phyloP scores from a whole-genome alignment of 768 basidiomycete species.

The Boletus tylopilopsis region DNA sequence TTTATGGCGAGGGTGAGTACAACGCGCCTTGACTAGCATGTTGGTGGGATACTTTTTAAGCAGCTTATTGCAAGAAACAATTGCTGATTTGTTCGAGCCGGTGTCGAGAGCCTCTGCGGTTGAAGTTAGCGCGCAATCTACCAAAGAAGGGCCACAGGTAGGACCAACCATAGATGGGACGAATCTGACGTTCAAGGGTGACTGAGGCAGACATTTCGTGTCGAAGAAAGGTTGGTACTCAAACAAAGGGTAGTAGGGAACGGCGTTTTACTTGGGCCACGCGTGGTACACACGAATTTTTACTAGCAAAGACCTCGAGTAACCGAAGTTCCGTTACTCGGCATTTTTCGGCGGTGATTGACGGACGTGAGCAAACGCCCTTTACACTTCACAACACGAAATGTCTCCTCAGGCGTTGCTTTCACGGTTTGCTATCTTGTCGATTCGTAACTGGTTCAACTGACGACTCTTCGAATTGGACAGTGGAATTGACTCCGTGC shows the following conservation, averaged over 20 bases:
- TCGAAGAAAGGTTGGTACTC: not conserved
- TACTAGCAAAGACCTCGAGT: constrained; percentile 16
- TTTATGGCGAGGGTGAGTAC: not conserved
- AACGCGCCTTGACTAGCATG: constrained; percentile 60
- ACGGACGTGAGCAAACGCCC: not conserved
- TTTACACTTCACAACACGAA: not conserved
- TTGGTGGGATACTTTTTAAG: constrained; percentile 82
- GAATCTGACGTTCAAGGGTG: constrained; percentile 77
- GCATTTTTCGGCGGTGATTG: constrained; percentile 24
- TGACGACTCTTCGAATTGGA: constrained; percentile 1
- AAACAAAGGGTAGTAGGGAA: constrained; percentile 4
- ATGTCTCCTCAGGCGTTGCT: constrained; percentile 43
- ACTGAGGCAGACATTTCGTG: constrained; percentile 44
- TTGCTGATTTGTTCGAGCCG: constrained; percentile 81
- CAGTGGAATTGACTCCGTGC: constrained; percentile 65
- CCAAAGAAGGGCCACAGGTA: not conserved
- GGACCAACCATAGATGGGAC: constrained; percentile 74
- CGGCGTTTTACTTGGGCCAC: constrained; percentile 4
- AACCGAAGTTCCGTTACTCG: constrained; percentile 27
- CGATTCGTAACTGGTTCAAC: not conserved
- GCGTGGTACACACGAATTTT: constrained; percentile 19
- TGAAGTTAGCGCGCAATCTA: constrained; percentile 3
- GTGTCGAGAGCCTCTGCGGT: constrained; percentile 77
- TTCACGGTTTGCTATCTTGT: constrained; percentile 27
- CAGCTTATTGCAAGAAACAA: constrained; percentile 81